Base-by-base conservation (phyloP, 2,329 filamentous ascomycete species). In the Diaporthe sp. region DNA sequence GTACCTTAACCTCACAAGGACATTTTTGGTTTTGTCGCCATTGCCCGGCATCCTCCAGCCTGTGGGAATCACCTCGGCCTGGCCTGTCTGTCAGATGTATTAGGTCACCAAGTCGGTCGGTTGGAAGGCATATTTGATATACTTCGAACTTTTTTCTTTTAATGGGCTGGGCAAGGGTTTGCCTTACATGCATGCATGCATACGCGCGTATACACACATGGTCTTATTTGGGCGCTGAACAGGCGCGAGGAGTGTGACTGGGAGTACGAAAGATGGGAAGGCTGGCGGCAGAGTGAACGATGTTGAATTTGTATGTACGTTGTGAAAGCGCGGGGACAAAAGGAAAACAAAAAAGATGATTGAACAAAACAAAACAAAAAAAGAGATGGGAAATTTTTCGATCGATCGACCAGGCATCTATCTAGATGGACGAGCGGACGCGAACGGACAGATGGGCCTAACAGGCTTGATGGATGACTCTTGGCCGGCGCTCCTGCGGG, bases 251-350 rank as follows among this genome's bases (percentile, higher is more conserved):
- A 10, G 1, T 31, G 22, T 3, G 55, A 58, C 15, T 7, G n/a
- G 13, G 25, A 65, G 39, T 46, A 22, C 15, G 59, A 46, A 46
- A 65, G 39, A 65, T 62, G 37, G 39, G 12, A 10, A 4, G 42
- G 39, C 39, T 46, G 25, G n/a, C 25, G 12, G 10, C n/a, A 39
- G 19, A 28, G 39, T 17, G 22, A 44, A 10, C 10, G 46, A 31
- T 46, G 42, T 46, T 44, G 22, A 46, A 65, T 31, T 65, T 65
- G 39, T 65, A 65, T 65, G 59, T 31, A 65, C 42, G 17, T 44
- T 6, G n/a, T 19, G 5, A 55, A 53, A 28, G 51, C 17, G 44
- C 9, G 25, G 44, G 5, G 9, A 7, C 19, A 58, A 51, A 17
- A 13, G 31, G 13, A 39, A 53, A 37, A 49, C 9, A 37, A 9